Evolutionary conservation across 78 protist genomes (phyloP), one percentile per base, ranked within the genome.

Genomic region (Cavenderia fasciculata): DNA sequence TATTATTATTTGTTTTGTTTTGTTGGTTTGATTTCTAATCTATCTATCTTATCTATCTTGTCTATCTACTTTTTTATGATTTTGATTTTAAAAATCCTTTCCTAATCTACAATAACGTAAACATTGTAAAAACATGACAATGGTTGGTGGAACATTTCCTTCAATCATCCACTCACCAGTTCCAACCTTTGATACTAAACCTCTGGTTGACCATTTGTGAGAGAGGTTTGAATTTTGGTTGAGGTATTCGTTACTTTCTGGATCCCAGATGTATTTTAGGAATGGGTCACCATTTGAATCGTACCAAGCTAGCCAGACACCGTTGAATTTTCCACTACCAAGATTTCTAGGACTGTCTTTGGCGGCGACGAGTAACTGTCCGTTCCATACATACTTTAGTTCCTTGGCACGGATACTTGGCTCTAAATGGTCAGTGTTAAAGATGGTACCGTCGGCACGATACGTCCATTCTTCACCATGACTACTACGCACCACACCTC

Each of bases 391-490:
- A 44, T 82, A 82, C 29, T 68, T 49, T n/a, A 82, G 52, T 6
- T 82, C 90, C 27, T 82, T 82, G 23, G 90, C 77, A 43, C 33
- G 49, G 23, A 82, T 57, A 38, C 65, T 66, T 27, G 76, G 47
- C 38, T 82, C 90, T 25, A 82, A 47, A 23, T 49, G 73, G 27
- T 82, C 90, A 4, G 90, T 62, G 62, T 82, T 82, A 29, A 62
- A 82, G 18, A 82, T 31, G 2, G 76, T 65, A 18, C 90, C 90
- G 40, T 82, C 90, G 7, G 90, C 78, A 25, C 90, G 59, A 51
- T 68, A 82, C 3, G 90, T 82, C 90, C 90, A 82, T 41, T 82
- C 90, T 36, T 82, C 90, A 2, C 90, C 90, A 56, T 68, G 74
- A 44, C 72, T 56, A n/a, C 69, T 52, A 25, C 90, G 29, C 4